Conservation (phyloP, 371 early-diverging fungal genomes). For the Apophysomyces sp. region DNA sequence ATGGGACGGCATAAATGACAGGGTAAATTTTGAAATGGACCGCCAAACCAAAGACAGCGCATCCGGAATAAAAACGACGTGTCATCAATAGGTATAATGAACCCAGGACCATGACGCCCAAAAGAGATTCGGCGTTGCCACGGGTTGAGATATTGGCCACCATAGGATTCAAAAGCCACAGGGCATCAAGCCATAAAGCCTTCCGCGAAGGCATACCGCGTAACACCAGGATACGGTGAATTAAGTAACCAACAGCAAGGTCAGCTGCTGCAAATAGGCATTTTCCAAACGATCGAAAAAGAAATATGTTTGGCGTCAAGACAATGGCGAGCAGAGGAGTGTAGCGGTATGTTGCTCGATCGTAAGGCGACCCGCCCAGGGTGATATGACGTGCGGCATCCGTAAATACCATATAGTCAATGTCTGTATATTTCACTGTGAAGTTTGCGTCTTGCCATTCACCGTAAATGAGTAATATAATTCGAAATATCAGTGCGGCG, state of each 20-base stretch:
- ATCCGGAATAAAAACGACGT: conserved; percentile 54
- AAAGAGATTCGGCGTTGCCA: conserved; percentile 90
- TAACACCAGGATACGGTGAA: conserved; percentile 54
- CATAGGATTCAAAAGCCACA: conserved; percentile 94
- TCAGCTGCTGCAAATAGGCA: conserved; percentile 83
- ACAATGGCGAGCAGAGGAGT: conserved; percentile 91
- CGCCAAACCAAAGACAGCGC: conserved; percentile 83
- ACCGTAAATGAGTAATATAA: conserved; percentile 73
- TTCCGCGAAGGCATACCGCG: conserved; percentile 54
- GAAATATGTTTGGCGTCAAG: conserved; percentile 77
- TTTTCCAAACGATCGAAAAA: conserved; percentile 84
- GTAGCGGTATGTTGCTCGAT: conserved; percentile 93
- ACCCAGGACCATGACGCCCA: conserved; percentile 77
- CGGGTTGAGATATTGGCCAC: conserved; percentile 95
- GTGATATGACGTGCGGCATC: conserved; percentile 88
- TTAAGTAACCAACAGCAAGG: conserved; percentile 70
- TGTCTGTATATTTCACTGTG: conserved; percentile 93
- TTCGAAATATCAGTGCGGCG: conserved; percentile 56
- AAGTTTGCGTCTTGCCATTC: conserved; percentile 84
- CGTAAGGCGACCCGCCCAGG: conserved; percentile 79
- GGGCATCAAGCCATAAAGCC: conserved; percentile 50
- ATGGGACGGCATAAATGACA: conserved; percentile 84
- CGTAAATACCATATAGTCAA: conserved; percentile 95
- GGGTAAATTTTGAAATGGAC: conserved; percentile 98
- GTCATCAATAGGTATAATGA: conserved; percentile 69